phyloP scores from a whole-genome alignment of 2,329 filamentous ascomycete genomes.

The Fusarium hostae region DNA sequence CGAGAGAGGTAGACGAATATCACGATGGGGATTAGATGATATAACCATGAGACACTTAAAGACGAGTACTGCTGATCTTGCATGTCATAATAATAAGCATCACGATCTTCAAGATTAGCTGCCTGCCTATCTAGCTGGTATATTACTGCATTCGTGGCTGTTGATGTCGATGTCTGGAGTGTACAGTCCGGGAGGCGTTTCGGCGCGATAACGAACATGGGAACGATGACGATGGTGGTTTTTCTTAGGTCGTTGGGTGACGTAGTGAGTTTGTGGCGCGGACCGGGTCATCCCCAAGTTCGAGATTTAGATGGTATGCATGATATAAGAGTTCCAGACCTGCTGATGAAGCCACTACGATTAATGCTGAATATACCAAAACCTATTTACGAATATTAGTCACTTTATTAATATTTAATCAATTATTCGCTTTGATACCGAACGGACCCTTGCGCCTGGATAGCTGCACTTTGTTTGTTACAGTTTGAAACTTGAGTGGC shows the following conservation, averaged over 20 bases:
- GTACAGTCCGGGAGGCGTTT: constrained; percentile 12
- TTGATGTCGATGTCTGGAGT: constrained; percentile 23
- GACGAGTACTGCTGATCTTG: neutral
- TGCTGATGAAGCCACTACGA: neutral
- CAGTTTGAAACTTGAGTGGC: constrained; percentile 38
- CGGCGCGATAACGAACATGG: neutral
- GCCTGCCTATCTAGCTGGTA: neutral
- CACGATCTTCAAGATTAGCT: neutral
- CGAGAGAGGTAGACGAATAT: neutral
- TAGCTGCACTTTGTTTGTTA: constrained; percentile 9
- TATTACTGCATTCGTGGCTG: neutral
- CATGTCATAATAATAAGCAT: neutral
- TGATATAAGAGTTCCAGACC: constrained; percentile 22
- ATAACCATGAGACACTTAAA: neutral
- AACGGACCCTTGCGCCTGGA: neutral
- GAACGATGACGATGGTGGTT: constrained; percentile 36
- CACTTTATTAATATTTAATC: neutral
- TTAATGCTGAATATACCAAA: neutral
- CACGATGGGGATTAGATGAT: neutral
- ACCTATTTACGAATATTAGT: neutral
- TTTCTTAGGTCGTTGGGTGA: constrained; percentile 29
- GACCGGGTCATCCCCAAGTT: constrained; percentile 23
- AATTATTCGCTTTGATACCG: neutral
- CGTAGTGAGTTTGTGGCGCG: constrained; percentile 40
- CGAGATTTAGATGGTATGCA: constrained; percentile 1